Base-by-base conservation (phyloP, 2,329 filamentous ascomycete species). In the Aspergillus amoenus region DNA sequence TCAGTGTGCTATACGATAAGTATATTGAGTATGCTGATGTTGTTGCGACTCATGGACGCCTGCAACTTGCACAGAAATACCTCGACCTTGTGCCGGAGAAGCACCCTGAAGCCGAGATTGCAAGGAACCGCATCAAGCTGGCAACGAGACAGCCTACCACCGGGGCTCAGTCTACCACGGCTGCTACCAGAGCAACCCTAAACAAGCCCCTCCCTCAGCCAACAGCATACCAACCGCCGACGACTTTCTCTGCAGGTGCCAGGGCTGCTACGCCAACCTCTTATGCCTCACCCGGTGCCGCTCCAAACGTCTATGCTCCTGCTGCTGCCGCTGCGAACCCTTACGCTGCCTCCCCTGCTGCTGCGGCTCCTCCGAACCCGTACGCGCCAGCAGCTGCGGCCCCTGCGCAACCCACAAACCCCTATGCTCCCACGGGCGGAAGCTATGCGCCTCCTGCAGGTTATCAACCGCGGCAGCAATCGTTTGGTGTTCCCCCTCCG, bases 11-110 rank as follows among this genome's bases (percentile, higher is more conserved):
- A 52, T 99, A 99, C 74, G 88, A 92, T 72, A 96, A 96, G 77
- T 99, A 99, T 71, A 88, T 90, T 27, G 94, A 99, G 77, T 99
- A 97, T 73, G 93, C 94, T 13, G 93, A 99, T 71, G 93, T 99
- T 64, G 86, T 95, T 56, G 92, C 94, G 46, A 87, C 91, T 6
- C 91, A 97, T 69, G 94, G 95, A 12, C 90, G 95, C 67, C 79
- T 99, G 53, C 82, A 86, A 32, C 85, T 92, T 65, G 95, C 94
- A 5, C 89, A 96, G 76, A 93, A 90, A 73, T 99, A 99, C 70
- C 84, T 99, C 41, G 86, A 93, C 69, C 85, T 99, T 52, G 82
- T 99, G 45, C 94, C 94, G 15, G 79, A 82, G 41, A 86, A 87
- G 62, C 97, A 96, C 72, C 88, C 91, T 40, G 90, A 90, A 56